phyloP scores from a whole-genome alignment of 306 rosid genomes.

The Boehmeria nivea region DNA sequence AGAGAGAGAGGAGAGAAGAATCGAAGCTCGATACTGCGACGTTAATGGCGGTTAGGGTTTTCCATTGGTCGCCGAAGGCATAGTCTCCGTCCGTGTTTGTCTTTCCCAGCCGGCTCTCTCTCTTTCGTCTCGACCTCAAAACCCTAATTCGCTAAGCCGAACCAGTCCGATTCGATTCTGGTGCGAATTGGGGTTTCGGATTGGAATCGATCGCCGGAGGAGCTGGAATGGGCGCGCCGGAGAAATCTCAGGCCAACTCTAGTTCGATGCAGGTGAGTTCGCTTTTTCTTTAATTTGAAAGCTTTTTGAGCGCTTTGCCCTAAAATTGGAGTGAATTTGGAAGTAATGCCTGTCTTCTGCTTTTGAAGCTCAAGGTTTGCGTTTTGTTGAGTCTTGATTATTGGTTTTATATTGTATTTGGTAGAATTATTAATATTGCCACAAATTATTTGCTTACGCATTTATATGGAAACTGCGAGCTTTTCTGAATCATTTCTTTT shows the following conservation, averaged over 20 bases:
- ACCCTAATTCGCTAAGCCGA: conserved; percentile 57
- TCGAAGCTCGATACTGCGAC: conserved; percentile 35
- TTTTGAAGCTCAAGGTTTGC: conserved; percentile 31
- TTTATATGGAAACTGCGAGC: too few relatives aligned
- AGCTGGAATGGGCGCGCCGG: conserved; percentile 79
- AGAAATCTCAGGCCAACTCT: conserved; percentile 61
- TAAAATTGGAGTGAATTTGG: conserved; percentile 20
- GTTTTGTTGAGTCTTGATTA: conserved; percentile 5
- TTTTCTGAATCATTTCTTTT: conserved; percentile 4
- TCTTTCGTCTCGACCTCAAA: conserved; percentile 29
- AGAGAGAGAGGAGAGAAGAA: conserved; percentile 27
- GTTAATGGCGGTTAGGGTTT: conserved; percentile 88
- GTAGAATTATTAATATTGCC: neutral
- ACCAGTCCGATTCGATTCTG: conserved; percentile 22
- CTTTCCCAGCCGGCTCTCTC: conserved; percentile 21
- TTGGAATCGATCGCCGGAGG: conserved; percentile 19
- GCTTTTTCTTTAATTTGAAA: conserved; percentile 18
- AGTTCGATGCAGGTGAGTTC: conserved; percentile 88
- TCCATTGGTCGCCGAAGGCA: conserved; percentile 36
- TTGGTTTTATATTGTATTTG: neutral
- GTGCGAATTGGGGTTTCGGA: conserved; percentile 16
- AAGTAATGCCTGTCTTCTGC: conserved; percentile 6
- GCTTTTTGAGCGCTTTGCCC: conserved; percentile 26
- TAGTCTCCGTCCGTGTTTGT: conserved; percentile 28
- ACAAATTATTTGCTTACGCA: too few relatives aligned